These are phyloP conservation scores for Stenocarpella maydis DNA, from an alignment of 2,329 filamentous ascomycete species.

Conservation along the genomic window DNA sequence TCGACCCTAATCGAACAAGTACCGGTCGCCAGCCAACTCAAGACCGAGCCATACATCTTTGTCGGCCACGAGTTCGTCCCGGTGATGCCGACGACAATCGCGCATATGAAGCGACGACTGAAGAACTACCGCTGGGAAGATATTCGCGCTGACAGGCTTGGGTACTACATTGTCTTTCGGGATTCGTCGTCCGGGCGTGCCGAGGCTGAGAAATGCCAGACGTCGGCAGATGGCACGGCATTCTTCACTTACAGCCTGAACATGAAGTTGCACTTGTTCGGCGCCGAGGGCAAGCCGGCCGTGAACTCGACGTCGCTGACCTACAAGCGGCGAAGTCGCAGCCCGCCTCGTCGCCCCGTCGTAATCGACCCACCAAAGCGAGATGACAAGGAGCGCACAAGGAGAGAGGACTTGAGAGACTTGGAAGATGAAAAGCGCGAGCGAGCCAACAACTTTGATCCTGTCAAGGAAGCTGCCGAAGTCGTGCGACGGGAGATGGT, in stretches of 20 bases:
- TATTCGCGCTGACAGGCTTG: conserved; percentile 82
- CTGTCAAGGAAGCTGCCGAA: conserved; percentile 83
- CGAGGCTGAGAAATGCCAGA: conserved; percentile 83
- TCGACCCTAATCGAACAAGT: conserved; percentile 36
- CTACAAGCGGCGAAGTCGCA: conserved; percentile 46
- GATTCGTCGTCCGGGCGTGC: conserved; percentile 78
- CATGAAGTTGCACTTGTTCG: conserved; percentile 76
- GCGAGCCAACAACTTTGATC: conserved; percentile 87
- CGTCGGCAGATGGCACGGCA: conserved; percentile 78
- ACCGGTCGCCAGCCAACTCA: conserved; percentile 69
- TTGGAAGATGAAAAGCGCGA: conserved; percentile 90
- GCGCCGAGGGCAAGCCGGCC: conserved; percentile 44
- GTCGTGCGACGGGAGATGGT: conserved; percentile 81
- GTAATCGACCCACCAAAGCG: conserved; percentile 60
- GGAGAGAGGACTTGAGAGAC: conserved; percentile 80
- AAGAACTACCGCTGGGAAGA: conserved; percentile 84
- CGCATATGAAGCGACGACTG: conserved; percentile 88
- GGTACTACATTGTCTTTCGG: conserved; percentile 92
- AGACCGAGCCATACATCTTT: conserved; percentile 87
- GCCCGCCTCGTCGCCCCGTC: conserved; percentile 45
- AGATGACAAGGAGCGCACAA: conserved; percentile 70
- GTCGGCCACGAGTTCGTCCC: conserved; percentile 88
- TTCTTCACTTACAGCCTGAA: conserved; percentile 93
- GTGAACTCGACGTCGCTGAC: conserved; percentile 39
- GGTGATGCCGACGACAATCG: conserved; percentile 82